phyloP scores from a whole-genome alignment of 1,284 basidiomycete species.

The Cutaneotrichosporon daszewskae region DNA sequence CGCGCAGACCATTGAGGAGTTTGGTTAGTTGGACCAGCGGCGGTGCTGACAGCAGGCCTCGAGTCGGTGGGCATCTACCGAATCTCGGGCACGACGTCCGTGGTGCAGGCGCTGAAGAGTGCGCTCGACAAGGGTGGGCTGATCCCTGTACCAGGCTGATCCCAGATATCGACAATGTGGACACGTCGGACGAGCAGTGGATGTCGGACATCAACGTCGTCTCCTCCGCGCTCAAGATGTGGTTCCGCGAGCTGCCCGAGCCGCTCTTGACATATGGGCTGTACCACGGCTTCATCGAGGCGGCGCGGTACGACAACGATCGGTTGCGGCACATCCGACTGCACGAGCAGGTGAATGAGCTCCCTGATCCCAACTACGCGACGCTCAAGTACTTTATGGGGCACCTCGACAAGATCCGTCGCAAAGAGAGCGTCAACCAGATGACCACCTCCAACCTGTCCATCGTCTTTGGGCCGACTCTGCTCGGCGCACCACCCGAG shows the following conservation, averaged over 20 bases:
- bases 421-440: conserved; percentile 71
- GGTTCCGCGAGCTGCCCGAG: conserved; percentile 94
- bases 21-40: conserved; percentile 52
- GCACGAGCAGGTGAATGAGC: conserved; percentile 94
- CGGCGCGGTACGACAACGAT: conserved; percentile 90
- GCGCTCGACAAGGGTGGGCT: conserved; percentile 62
- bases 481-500: conserved; percentile 62
- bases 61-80: conserved; percentile 86
- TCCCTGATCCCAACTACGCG: conserved; percentile 97
- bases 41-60: conserved; percentile 52
- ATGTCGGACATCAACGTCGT: conserved; percentile 92
- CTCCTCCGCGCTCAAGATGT: conserved; percentile 86
- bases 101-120: conserved; percentile 76
- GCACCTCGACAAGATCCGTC: conserved; percentile 80
- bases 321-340: conserved; percentile 87
- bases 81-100: conserved; percentile 83
- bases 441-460: conserved; percentile 93
- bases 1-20: conserved; percentile 81
- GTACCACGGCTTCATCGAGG: conserved; percentile 89
- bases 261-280: conserved; percentile 79
- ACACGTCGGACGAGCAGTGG: conserved; percentile 84
- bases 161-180: conserved; percentile 73
- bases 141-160: background rate
- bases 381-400: conserved; percentile 94
- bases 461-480: conserved; percentile 94